These are phyloP conservation scores for Pseudogymnoascus sp. DNA, from an alignment of 2,329 filamentous ascomycete species.

Conservation along the genomic window DNA sequence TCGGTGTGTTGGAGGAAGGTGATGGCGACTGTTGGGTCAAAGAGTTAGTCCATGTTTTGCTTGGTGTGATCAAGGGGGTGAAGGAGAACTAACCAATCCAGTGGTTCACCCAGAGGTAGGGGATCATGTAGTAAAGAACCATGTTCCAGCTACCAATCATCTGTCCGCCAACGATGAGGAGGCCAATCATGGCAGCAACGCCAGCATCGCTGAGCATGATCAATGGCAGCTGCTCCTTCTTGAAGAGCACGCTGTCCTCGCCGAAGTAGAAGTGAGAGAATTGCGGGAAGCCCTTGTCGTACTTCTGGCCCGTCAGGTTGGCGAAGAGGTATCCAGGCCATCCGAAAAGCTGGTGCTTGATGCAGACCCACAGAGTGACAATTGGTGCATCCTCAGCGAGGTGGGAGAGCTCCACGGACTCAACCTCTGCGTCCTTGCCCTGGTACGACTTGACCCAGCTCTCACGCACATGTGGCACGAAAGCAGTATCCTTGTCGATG, in stretches of 20 bases:
- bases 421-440: slow-evolving; percentile 11
- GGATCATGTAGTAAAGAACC: slow-evolving; percentile 53
- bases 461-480: slow-evolving; percentile 42
- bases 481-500: slow-evolving; percentile 58
- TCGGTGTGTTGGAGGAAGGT: slow-evolving; percentile 68
- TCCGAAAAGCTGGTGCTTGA: slow-evolving; percentile 54
- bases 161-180: slow-evolving; percentile 41
- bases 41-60: slow-evolving; percentile 19
- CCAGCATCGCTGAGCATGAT: slow-evolving; percentile 53
- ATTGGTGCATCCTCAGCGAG: slow-evolving; percentile 55
- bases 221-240: slow-evolving; percentile 42
- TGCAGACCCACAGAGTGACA: slow-evolving; percentile 42
- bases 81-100: slow-evolving; percentile 46
- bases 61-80: neutral
- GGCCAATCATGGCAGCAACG: slow-evolving; percentile 38
- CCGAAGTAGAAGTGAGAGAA: slow-evolving; percentile 44
- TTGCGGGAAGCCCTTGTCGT: slow-evolving; percentile 31
- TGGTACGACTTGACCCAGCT: slow-evolving; percentile 17
- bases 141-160: slow-evolving; percentile 46
- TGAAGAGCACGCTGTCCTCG: slow-evolving; percentile 51
- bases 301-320: slow-evolving; percentile 33
- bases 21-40: slow-evolving; percentile 49
- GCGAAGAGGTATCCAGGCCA: slow-evolving; percentile 55
- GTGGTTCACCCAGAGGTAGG: slow-evolving; percentile 62
- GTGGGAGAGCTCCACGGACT: slow-evolving; percentile 31